These are phyloP conservation scores for Rhodotorula sp. DNA, from an alignment of 1,284 basidiomycete genomes.

Conservation along the genomic window DNA sequence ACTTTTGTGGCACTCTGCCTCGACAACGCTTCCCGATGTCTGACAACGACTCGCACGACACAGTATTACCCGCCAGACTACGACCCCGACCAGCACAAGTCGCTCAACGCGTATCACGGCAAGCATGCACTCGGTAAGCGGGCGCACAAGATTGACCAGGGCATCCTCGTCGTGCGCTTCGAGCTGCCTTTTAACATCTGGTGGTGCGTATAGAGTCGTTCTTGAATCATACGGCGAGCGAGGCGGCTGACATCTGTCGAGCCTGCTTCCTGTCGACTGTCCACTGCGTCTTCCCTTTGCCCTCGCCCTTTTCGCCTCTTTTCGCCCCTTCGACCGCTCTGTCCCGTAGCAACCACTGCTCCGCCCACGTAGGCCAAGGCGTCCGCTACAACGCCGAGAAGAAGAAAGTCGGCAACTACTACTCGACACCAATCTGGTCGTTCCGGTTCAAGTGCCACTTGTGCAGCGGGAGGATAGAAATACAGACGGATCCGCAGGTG, in stretches of 20 bases:
- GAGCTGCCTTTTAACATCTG: conserved; percentile 91
- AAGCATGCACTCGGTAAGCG: conserved; percentile 68
- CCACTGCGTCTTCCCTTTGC: not conserved
- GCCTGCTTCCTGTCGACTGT: not conserved
- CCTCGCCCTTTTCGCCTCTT: not conserved
- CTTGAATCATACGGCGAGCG: too few species aligned
- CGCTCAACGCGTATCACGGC: conserved; percentile 73
- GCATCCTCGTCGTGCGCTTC: conserved; percentile 81
- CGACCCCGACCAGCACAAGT: conserved; percentile 67
- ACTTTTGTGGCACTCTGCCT: not conserved
- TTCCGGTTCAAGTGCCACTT: conserved; percentile 97
- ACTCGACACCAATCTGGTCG: conserved; percentile 86
- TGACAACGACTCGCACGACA: not conserved
- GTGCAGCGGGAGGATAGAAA: conserved; percentile 86
- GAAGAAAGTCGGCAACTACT: conserved; percentile 87
- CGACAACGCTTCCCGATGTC: not conserved
- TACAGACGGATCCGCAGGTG: conserved; percentile 94
- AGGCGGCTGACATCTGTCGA: not conserved
- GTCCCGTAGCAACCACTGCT: conserved; percentile 70
- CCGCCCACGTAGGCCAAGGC: conserved; percentile 92
- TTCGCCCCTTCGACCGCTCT: not conserved
- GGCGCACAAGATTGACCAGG: conserved; percentile 87
- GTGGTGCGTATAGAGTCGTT: conserved; percentile 61
- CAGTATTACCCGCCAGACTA: conserved; percentile 95
- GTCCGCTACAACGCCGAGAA: conserved; percentile 99